These are phyloP conservation scores for Amborella trichopoda DNA, from an alignment of 164 flowering plant species.

Conservation along the genomic window DNA sequence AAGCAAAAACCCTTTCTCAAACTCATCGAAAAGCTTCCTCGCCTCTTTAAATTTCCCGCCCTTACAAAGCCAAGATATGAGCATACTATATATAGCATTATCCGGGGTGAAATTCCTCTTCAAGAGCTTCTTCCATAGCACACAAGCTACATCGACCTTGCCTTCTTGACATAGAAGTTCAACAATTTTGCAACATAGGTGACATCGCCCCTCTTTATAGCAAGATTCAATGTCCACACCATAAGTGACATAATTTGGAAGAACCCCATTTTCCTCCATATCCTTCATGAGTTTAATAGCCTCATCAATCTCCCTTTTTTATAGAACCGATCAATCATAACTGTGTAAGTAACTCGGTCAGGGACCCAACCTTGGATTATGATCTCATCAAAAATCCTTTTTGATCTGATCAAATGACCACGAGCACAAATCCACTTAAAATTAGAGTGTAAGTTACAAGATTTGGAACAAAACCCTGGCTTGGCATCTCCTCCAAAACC, in stretches of 20 bases:
- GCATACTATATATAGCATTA: slow-evolving; percentile 54
- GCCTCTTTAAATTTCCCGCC: slow-evolving; percentile 64
- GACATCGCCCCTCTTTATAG: slow-evolving; percentile 57
- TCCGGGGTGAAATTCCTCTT: slow-evolving; percentile 58
- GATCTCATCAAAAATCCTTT: slow-evolving; percentile 51
- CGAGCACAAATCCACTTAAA: slow-evolving; percentile 46
- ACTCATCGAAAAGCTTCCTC: slow-evolving; percentile 60
- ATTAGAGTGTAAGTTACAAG: slow-evolving; percentile 66
- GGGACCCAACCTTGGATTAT: slow-evolving; percentile 70
- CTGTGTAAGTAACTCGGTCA: slow-evolving; percentile 69
- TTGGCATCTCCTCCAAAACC: slow-evolving; percentile 77
- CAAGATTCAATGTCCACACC: slow-evolving; percentile 73
- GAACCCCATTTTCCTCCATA: slow-evolving; percentile 69
- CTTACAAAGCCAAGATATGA: slow-evolving; percentile 82
- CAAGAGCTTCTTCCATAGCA: slow-evolving; percentile 58
- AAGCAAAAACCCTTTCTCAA: slow-evolving; percentile 52
- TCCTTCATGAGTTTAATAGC: slow-evolving; percentile 82
- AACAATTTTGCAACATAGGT: slow-evolving; percentile 68
- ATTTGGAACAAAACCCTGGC: slow-evolving; percentile 71
- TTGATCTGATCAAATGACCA: slow-evolving; percentile 53
- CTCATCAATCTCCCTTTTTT: slow-evolving; percentile 50
- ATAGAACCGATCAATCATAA: slow-evolving; percentile 69
- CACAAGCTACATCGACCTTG: slow-evolving; percentile 67
- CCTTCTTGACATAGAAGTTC: slow-evolving; percentile 64
- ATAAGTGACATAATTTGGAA: slow-evolving; percentile 72